A percentile compares a stretch with the other conserved stretches of the same genome.
These are phyloP conservation scores for Penicillium robsamsonii DNA, from an alignment of 495 filamentous ascomycete genomes.

Conservation along the genomic window DNA sequence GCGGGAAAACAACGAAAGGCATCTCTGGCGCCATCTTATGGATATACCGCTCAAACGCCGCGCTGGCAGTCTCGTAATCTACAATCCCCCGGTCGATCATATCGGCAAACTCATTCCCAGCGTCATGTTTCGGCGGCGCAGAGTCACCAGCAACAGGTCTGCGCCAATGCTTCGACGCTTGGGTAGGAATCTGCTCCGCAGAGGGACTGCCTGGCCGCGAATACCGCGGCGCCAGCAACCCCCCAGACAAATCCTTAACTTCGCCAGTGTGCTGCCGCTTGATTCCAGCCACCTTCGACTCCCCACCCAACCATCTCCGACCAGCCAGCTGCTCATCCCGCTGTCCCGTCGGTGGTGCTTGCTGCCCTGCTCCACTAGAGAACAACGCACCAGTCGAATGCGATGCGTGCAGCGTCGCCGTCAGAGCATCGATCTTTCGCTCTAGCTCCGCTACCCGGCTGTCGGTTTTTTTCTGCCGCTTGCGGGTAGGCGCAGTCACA, in stretches of 20 bases:
- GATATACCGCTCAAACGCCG: slow-evolving; percentile 68
- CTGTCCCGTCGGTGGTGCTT: slow-evolving; percentile 1
- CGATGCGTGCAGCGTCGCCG: slow-evolving; percentile 66
- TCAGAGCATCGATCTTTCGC: slow-evolving; percentile 88
- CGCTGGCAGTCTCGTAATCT: slow-evolving; percentile 56
- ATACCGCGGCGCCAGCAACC: slow-evolving; percentile 21
- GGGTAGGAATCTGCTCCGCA: slow-evolving; percentile 22
- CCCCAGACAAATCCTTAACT: slow-evolving; percentile 16
- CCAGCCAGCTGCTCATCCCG: slow-evolving; percentile 14
- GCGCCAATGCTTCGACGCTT: slow-evolving; percentile 18
- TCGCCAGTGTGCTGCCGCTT: slow-evolving; percentile 28
- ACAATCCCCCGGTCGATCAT: slow-evolving; percentile 70
- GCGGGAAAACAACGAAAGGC: slow-evolving; percentile 74
- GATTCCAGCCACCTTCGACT: slow-evolving; percentile 16
- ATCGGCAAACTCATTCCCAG: slow-evolving; percentile 51
- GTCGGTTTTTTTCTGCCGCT: slow-evolving; percentile 92
- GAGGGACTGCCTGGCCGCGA: slow-evolving; percentile 24
- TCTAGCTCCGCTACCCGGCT: slow-evolving; percentile 89
- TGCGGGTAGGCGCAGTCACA: slow-evolving; percentile 78
- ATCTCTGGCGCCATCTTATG: slow-evolving; percentile 67
- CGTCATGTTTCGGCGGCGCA: slow-evolving; percentile 13
- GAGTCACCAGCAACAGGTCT: slow-evolving; percentile 12
- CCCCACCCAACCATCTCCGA: slow-evolving; percentile 18
- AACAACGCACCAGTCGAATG: slow-evolving; percentile 16
- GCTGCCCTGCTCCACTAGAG: not conserved